These are phyloP conservation scores for Saturnispora silvae DNA, from an alignment of 805 yeast species.

Conservation along the genomic window DNA sequence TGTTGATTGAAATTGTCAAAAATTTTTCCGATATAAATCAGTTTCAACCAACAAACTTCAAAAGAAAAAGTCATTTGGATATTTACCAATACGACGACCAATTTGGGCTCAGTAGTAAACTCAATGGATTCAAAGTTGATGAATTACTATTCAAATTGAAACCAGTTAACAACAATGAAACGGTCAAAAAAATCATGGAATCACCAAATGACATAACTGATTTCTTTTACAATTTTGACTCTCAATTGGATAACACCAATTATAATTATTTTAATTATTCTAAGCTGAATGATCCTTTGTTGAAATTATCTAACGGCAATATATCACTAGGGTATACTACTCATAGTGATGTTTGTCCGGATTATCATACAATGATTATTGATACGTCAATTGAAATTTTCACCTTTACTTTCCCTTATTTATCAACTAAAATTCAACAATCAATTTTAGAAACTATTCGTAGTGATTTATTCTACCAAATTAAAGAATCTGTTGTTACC, in stretches of 20 bases:
- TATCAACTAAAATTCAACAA: conserved; percentile 71
- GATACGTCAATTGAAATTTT: conserved; percentile 74
- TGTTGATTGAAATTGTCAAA: conserved; percentile 25
- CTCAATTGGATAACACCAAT: conserved; percentile 27
- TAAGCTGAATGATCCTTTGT: conserved; percentile 32
- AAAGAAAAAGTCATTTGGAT: conserved; percentile 15
- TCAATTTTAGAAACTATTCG: conserved; percentile 78
- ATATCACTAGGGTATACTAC: conserved; percentile 28
- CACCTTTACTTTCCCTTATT: conserved; percentile 54
- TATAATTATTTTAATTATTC: conserved; percentile 31
- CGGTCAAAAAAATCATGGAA: conserved; percentile 14
- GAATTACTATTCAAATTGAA: conserved; percentile 23
- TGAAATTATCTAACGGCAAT: conserved; percentile 22
- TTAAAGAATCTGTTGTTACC: conserved; percentile 14
- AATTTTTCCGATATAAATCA: conserved; percentile 21
- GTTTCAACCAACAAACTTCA: not conserved
- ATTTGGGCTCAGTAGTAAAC: conserved; percentile 34
- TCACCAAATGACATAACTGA: conserved; percentile 20
- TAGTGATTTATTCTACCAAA: conserved; percentile 37
- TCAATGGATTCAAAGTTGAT: conserved; percentile 24
- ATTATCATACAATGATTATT: conserved; percentile 43
- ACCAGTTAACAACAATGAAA: not conserved
- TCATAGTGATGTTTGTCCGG: conserved; percentile 28
- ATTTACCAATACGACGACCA: conserved; percentile 31
- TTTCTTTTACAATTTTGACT: conserved; percentile 22